These are phyloP conservation scores for Populus hybrid DNA, from an alignment of 441 rosid genomes.

Conservation along the genomic window DNA sequence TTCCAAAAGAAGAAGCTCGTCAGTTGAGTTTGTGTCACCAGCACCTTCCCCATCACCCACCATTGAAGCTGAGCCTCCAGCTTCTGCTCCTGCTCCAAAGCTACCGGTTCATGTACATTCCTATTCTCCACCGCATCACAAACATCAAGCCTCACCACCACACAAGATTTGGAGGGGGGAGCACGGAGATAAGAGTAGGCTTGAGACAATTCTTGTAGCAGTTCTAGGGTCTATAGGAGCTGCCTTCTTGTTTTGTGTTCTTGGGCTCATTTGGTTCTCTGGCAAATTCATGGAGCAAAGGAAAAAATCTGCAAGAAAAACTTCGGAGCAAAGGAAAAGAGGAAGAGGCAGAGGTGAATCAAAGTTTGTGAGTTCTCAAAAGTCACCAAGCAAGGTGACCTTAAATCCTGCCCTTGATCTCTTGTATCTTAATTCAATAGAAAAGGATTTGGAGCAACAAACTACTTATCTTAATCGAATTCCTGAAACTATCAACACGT, in stretches of 20 bases:
- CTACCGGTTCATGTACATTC: conserved; percentile 30
- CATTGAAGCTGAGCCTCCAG: conserved; percentile 28
- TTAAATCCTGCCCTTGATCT: conserved; percentile 65
- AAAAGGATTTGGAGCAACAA: conserved; percentile 64
- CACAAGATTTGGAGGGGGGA: conserved; percentile 21
- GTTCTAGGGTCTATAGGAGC: conserved; percentile 56
- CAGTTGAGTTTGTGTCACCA: conserved; percentile 33
- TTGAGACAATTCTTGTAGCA: conserved; percentile 44
- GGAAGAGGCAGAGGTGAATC: conserved; percentile 34
- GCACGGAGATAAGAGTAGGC: conserved; percentile 27
- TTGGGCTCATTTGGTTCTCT: conserved; percentile 52
- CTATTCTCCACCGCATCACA: conserved; percentile 37
- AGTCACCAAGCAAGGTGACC: conserved; percentile 53
- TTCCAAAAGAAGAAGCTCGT: conserved; percentile 12
- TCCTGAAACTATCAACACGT: conserved; percentile 28
- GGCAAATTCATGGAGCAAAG: conserved; percentile 32
- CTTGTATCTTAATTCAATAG: conserved; percentile 56
- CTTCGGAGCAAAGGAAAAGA: conserved; percentile 25
- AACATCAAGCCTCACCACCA: conserved; percentile 24
- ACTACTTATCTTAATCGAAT: conserved; percentile 33
- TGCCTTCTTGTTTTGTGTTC: conserved; percentile 42
- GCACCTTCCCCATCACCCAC: conserved; percentile 57
- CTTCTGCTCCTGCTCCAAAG: conserved; percentile 39
- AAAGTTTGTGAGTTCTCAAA: conserved; percentile 31
- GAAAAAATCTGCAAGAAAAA: conserved; percentile 12